Evolutionary conservation across 768 basidiomycete genomes (phyloP), one percentile per base, ranked within the genome.

Genomic region (Rhodotorula toruloides): DNA sequence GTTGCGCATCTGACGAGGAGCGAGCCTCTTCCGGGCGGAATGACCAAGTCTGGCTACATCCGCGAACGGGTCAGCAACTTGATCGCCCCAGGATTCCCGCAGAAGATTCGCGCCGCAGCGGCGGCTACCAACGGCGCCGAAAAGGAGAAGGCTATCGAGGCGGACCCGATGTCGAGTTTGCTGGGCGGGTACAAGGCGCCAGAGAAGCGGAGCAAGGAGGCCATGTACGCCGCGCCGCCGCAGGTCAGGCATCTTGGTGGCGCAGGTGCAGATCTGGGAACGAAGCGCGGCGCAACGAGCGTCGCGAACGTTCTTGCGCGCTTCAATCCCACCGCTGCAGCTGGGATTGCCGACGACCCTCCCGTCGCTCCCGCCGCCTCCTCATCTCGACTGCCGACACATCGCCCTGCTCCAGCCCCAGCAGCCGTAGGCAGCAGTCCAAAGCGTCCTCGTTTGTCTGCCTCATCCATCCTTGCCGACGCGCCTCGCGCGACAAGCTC

Each of bases 41-140:
- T 29, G n/a, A 71, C 70, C 19, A 61, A 48, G 65, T 27, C 29
- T 34, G 70, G 54, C 27, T 71, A 54, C 53, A 62, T 71, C 25
- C 50, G 42, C 27, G 65, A 50, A n/a, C 47, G 65, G 19, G 61
- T 67, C 27, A 53, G 59, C 12, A 42, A 40, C 32, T 54, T n/a
- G 9, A 22, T 5, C 0, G 59, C 62, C 4, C 70, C 70, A 0
- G 70, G 70, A 4, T 67, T 71, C 55, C 58, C 57, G 21, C 61
- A 59, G 2, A n/a, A 44, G 37, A 7, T 11, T 21, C 31, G 40
- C 25, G 11, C 43, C 17, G 19, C 2, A 4, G 21, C 52, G 22
- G 27, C 27, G 39, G 27, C 19, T 17, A 2, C 0, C 31, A 4
- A 16, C 8, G 37, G 37, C 8, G 40, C 7, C 6, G 6, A 34